Conservation (phyloP, 129 eudicot species). For the Flaveria linearis region DNA sequence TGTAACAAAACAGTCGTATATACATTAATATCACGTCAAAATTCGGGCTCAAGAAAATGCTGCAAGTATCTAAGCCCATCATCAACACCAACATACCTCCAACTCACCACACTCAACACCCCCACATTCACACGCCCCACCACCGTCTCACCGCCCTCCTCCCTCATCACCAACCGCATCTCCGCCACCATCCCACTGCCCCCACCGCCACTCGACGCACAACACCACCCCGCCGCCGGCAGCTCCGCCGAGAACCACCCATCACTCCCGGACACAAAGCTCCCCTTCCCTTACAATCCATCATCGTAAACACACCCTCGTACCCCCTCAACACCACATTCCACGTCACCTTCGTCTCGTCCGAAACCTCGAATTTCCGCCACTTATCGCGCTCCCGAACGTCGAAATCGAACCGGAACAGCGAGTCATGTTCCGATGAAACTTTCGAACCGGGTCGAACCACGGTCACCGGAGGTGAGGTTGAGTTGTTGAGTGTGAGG, state of each 20-base stretch:
- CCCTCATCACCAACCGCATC: constrained; percentile 52
- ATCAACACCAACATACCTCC: constrained; percentile 74
- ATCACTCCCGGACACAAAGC: constrained; percentile 49
- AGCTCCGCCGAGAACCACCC: constrained; percentile 84
- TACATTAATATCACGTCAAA: neutral
- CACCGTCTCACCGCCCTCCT: constrained; percentile 46
- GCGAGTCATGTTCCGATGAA: constrained; percentile 24
- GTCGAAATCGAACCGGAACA: constrained; percentile 59
- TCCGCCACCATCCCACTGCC: constrained; percentile 76
- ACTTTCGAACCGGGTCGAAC: constrained; percentile 39
- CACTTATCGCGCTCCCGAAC: constrained; percentile 17
- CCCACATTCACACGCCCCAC: constrained; percentile 64
- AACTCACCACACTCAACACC: constrained; percentile 60
- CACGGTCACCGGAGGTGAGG: constrained; percentile 25
- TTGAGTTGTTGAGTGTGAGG: constrained; percentile 39
- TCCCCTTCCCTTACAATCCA: constrained; percentile 65
- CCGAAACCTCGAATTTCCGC: constrained; percentile 36
- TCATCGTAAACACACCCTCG: constrained; percentile 59
- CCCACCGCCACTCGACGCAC: constrained; percentile 32
- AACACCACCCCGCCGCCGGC: constrained; percentile 69
- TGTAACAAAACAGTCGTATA: too few relatives aligned
- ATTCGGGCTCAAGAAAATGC: constrained; percentile 55
- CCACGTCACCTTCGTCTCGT: constrained; percentile 57
- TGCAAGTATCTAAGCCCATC: constrained; percentile 74
- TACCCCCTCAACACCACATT: constrained; percentile 56